These are phyloP conservation scores for Cryptosporidium meleagridis DNA, from an alignment of 169 alveolate species.

Conservation along the genomic window DNA sequence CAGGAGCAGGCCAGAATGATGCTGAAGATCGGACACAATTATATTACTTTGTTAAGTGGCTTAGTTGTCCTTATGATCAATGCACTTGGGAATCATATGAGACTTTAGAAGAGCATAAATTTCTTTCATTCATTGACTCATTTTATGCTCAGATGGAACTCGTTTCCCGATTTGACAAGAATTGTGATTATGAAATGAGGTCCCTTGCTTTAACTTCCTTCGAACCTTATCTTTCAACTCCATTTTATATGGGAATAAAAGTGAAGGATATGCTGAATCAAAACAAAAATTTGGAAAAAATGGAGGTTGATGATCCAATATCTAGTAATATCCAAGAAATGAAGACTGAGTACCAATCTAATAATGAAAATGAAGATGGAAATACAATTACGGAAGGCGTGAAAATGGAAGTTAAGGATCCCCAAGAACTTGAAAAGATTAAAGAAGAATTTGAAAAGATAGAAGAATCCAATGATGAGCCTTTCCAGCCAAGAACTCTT, in stretches of 20 bases:
- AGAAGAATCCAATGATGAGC: slow-evolving; percentile 1
- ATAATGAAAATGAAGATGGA: not conserved
- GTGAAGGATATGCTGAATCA: slow-evolving; percentile 11
- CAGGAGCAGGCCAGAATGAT: slow-evolving; percentile 36
- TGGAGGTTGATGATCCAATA: slow-evolving; percentile 24
- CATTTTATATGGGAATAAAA: slow-evolving; percentile 81
- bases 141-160: slow-evolving; percentile 84
- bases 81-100: slow-evolving; percentile 90
- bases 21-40: slow-evolving; percentile 23
- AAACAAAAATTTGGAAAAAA: slow-evolving; percentile 32
- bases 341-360: not conserved
- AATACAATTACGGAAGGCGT: not conserved
- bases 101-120: slow-evolving; percentile 85
- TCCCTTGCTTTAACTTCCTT: slow-evolving; percentile 87
- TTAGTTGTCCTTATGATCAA: slow-evolving; percentile 90
- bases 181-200: slow-evolving; percentile 81
- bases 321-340: not conserved
- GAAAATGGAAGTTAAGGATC: not conserved
- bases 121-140: slow-evolving; percentile 81
- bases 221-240: slow-evolving; percentile 90
- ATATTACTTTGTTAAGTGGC: slow-evolving; percentile 88
- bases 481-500: slow-evolving; percentile 79
- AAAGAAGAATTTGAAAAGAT: not conserved
- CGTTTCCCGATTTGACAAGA: slow-evolving; percentile 68
- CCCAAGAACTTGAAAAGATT: too few species aligned